Evolutionary conservation across 495 filamentous ascomycete genomes (phyloP).

Genomic region (Penicillium canescens): DNA sequence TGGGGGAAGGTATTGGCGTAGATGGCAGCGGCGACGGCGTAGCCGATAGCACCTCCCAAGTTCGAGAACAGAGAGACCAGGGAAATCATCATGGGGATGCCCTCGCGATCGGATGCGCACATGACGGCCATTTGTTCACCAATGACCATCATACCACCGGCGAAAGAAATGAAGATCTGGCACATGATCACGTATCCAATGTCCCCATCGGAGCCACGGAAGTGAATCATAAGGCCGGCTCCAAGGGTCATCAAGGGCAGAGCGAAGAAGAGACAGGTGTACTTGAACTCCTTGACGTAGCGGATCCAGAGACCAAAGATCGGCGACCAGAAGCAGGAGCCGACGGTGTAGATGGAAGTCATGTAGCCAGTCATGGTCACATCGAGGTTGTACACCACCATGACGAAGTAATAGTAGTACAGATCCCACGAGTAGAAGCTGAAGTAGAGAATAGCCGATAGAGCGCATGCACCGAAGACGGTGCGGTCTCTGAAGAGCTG

Average conservation of each 20-base stretch:
- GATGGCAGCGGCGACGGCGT: conserved; percentile 59
- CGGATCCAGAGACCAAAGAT: conserved; percentile 57
- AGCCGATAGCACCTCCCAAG: conserved; percentile 68
- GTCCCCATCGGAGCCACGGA: conserved; percentile 58
- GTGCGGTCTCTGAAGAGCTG: conserved; percentile 63
- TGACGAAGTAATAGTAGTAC: conserved; percentile 67
- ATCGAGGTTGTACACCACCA: conserved; percentile 66
- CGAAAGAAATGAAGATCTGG: conserved; percentile 72
- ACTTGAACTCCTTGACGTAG: conserved; percentile 57
- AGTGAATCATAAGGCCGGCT: conserved; percentile 66
- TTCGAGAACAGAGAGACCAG: conserved; percentile 59
- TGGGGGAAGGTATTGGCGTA: conserved; percentile 61
- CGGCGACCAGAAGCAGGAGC: conserved; percentile 62
- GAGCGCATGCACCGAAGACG: conserved; percentile 61
- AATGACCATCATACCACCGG: conserved; percentile 43
- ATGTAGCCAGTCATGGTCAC: conserved; percentile 63
- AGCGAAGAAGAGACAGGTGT: conserved; percentile 58
- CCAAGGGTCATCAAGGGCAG: conserved; percentile 63
- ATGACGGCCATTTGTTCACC: conserved; percentile 66
- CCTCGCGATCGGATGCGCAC: conserved; percentile 55
- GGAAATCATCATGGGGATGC: conserved; percentile 66
- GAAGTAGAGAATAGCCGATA: conserved; percentile 57
- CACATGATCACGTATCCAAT: conserved; percentile 74
- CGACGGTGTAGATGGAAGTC: conserved; percentile 66
- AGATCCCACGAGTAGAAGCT: conserved; percentile 68